Evolutionary conservation across 768 basidiomycete species (phyloP).

Genomic region (Tulasnella sp.): DNA sequence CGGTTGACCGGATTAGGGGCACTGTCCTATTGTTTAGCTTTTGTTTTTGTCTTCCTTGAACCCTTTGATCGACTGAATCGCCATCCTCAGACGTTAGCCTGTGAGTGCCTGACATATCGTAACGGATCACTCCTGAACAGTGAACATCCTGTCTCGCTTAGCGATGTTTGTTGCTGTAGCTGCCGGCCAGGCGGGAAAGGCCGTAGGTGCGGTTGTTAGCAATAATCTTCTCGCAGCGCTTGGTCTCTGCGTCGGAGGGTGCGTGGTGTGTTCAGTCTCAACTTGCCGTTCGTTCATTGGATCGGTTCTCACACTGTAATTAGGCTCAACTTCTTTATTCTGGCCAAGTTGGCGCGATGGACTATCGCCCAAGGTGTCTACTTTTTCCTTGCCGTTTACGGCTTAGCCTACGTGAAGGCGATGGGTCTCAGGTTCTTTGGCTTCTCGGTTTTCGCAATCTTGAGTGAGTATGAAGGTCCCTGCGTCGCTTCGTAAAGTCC

Average conservation of each 20-base stretch:
- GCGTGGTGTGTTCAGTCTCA: background rate
- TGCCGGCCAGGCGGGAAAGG: constrained; percentile 21
- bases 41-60: constrained; percentile 19
- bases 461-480: constrained; percentile 17
- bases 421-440: constrained; percentile 21
- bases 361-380: constrained; percentile 25
- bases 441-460: constrained; percentile 21
- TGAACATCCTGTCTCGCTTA: background rate
- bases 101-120: background rate
- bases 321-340: constrained; percentile 21
- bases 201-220: constrained; percentile 18
- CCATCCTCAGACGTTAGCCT: constrained; percentile 19
- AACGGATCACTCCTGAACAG: background rate
- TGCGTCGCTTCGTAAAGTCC: background rate
- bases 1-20: constrained; percentile 13
- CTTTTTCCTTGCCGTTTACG: constrained; percentile 22
- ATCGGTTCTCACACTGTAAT: background rate
- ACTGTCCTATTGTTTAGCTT: constrained; percentile 21
- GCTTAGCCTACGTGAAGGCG: constrained; percentile 23
- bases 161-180: constrained; percentile 21
- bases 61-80: constrained; percentile 18
- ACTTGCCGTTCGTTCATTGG: background rate
- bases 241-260: constrained; percentile 18
- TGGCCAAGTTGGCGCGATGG: constrained; percentile 21
- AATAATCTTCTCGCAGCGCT: constrained; percentile 18